Evolutionary conservation across 495 filamentous ascomycete genomes (phyloP).

Genomic region (Glonium stellatum): DNA sequence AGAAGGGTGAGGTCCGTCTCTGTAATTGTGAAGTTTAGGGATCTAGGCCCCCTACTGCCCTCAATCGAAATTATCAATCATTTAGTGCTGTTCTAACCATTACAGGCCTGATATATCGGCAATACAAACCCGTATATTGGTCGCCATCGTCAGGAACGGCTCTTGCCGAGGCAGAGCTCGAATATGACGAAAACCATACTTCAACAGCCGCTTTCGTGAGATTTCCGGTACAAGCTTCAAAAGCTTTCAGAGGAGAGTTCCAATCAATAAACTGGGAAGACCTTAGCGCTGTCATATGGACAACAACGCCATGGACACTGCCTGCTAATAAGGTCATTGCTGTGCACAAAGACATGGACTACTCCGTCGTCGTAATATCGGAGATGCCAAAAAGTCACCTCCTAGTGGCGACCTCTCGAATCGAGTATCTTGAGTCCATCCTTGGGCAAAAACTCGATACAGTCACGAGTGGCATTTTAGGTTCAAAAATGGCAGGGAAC

Average conservation of each 20-base stretch:
- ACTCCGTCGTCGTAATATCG: slow-evolving; percentile 57
- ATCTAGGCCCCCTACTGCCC: background rate
- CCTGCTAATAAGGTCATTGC: slow-evolving; percentile 90
- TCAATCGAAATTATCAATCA: too few species aligned
- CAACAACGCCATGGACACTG: slow-evolving; percentile 95
- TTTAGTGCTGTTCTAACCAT: background rate
- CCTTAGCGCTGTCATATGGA: slow-evolving; percentile 83
- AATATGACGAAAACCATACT: slow-evolving; percentile 80
- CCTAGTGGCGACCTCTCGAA: slow-evolving; percentile 19
- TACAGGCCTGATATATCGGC: slow-evolving; percentile 66
- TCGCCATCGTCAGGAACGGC: slow-evolving; percentile 85
- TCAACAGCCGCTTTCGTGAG: slow-evolving; percentile 76
- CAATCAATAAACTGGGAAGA: slow-evolving; percentile 31
- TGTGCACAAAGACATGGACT: slow-evolving; percentile 63
- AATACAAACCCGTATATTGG: slow-evolving; percentile 94
- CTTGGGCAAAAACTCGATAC: slow-evolving; percentile 31
- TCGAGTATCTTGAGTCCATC: slow-evolving; percentile 13
- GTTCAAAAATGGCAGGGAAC: slow-evolving; percentile 54
- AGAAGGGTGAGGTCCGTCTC: slow-evolving; percentile 47
- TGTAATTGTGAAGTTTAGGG: background rate
- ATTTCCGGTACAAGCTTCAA: slow-evolving; percentile 61
- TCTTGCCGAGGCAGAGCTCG: slow-evolving; percentile 85
- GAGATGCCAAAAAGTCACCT: slow-evolving; percentile 8
- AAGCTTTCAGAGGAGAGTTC: slow-evolving; percentile 38
- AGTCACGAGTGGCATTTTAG: slow-evolving; percentile 53